These are phyloP conservation scores for Leishmania tropica DNA, from an alignment of 208 protist species.

Conservation along the genomic window DNA sequence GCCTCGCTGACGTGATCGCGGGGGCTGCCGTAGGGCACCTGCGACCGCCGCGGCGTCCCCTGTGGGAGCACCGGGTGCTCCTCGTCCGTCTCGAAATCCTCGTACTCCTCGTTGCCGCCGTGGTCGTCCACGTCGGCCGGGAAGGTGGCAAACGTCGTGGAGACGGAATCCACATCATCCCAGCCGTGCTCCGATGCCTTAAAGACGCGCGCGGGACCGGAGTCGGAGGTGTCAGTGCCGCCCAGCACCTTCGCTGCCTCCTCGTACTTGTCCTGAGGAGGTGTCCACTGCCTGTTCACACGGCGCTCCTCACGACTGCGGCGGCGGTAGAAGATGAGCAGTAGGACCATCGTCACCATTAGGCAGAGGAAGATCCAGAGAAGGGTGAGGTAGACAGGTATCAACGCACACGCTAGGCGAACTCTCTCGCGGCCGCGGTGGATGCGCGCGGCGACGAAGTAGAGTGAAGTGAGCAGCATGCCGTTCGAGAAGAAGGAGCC, in stretches of 20 bases:
- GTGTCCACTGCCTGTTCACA: slow-evolving; percentile 49
- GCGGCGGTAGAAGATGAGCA: slow-evolving; percentile 37
- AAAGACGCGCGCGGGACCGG: slow-evolving; percentile 17
- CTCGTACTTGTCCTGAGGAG: slow-evolving; percentile 42
- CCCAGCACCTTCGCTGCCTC: slow-evolving; percentile 13
- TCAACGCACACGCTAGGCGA: slow-evolving; percentile 50
- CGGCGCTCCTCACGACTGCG: slow-evolving; percentile 37
- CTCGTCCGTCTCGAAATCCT: slow-evolving; percentile 65
- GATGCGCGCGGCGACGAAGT: slow-evolving; percentile 81
- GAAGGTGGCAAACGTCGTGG: slow-evolving; percentile 41
- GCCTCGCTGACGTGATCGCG: slow-evolving; percentile 24
- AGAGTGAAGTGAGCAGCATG: slow-evolving; percentile 75
- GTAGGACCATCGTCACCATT: slow-evolving; percentile 66
- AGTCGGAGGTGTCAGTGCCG: slow-evolving; percentile 25
- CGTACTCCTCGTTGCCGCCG: slow-evolving; percentile 45
- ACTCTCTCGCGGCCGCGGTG: slow-evolving; percentile 48
- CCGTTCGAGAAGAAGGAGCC: slow-evolving; percentile 87
- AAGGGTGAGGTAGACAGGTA: slow-evolving; percentile 78
- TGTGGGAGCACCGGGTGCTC: slow-evolving; percentile 49
- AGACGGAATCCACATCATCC: slow-evolving; percentile 50
- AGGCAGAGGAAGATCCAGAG: slow-evolving; percentile 70
- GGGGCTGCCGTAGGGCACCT: slow-evolving; percentile 28
- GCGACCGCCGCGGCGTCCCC: slow-evolving; percentile 12
- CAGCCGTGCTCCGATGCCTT: slow-evolving; percentile 45
- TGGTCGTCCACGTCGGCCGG: slow-evolving; percentile 20